Conservation (phyloP, 1,284 basidiomycete species). For the Marasmius sp. region DNA sequence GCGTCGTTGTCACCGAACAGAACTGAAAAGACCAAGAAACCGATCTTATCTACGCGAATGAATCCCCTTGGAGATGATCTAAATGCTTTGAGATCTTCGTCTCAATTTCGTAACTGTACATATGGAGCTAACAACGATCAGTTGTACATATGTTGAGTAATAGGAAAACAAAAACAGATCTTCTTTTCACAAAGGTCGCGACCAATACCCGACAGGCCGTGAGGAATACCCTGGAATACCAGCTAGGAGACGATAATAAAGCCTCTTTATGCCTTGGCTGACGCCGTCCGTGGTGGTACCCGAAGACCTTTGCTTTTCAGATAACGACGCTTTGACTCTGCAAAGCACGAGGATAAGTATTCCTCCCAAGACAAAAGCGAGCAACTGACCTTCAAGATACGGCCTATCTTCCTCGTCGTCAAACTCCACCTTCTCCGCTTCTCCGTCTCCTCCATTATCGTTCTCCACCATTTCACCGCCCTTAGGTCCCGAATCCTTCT, state of each 20-base stretch:
- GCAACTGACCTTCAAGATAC: conserved; percentile 64
- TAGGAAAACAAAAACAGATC: too few relatives aligned
- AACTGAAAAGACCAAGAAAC: too few relatives aligned
- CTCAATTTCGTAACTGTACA: too few relatives aligned
- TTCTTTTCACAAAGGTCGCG: too few relatives aligned
- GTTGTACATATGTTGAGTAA: too few relatives aligned
- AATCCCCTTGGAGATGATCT: too few relatives aligned
- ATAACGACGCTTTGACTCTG: conserved; percentile 69
- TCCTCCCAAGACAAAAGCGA: conserved; percentile 11
- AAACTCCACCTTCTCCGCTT: conserved; percentile 44
- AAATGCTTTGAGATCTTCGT: too few relatives aligned
- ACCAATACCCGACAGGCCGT: too few relatives aligned
- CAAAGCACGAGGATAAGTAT: conserved; percentile 15
- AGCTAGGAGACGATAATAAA: neutral
- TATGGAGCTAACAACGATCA: too few relatives aligned
- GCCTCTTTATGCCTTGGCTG: conserved; percentile 3
- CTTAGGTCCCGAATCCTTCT: conserved; percentile 29
- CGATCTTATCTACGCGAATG: too few relatives aligned
- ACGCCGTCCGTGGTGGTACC: conserved; percentile 48
- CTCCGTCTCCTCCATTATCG: conserved; percentile 27
- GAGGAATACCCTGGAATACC: neutral
- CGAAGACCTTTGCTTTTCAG: conserved; percentile 77
- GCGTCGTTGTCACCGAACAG: too few relatives aligned
- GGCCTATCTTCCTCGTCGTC: conserved; percentile 69
- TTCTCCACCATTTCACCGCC: conserved; percentile 33